Base-by-base conservation (phyloP, 2,329 filamentous ascomycete genomes). In the Dactylellina cionopaga region DNA sequence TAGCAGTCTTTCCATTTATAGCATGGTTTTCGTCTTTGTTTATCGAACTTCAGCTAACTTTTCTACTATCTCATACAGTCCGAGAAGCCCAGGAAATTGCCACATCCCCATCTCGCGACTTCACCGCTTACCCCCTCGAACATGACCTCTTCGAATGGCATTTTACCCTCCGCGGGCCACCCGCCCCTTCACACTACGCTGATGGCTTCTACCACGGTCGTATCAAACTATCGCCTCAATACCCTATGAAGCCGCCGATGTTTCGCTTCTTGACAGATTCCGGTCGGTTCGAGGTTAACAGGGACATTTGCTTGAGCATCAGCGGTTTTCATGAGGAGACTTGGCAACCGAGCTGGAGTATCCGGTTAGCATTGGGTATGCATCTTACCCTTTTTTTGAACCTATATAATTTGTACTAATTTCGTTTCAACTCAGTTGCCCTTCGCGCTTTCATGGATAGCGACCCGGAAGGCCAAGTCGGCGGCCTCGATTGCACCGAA, bases 291-390 rank as follows among this genome's bases (percentile, higher is more conserved):
- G 95, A 98, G 81, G 89, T 92, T 62, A 99, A 99, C 80, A 88
- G 95, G 75, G 94, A 98, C 83, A 98, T 99, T 77, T 99, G 95
- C 79, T 87, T 99, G 13, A 92, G 88, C 77, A 99, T 98, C 78
- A 91, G 88, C 56, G 94, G 93, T 1, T 94, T 97, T 81, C 95
- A 99, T 81, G 95, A 98, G 80, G 95, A 98, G 83, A 96, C 92
- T 13, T 99, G 95, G 95, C 94, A 97, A 84, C 95, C 95, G 0
- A 95, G 95, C 0, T 99, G 95, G 95, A 95, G 95, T 0, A 90
- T 99, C 7, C 86, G 95, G 70, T 98, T 95, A 2, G 94, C 95
- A 13, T 82, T 99, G 58, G 59, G 66, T 71, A 64, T 47, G 66
- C n/a, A n/a, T n/a, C n/a, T n/a, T n/a, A n/a, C n/a, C n/a, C n/a